phyloP scores from a whole-genome alignment of 2,329 filamentous ascomycete species.

The Pseudogymnoascus sp. region DNA sequence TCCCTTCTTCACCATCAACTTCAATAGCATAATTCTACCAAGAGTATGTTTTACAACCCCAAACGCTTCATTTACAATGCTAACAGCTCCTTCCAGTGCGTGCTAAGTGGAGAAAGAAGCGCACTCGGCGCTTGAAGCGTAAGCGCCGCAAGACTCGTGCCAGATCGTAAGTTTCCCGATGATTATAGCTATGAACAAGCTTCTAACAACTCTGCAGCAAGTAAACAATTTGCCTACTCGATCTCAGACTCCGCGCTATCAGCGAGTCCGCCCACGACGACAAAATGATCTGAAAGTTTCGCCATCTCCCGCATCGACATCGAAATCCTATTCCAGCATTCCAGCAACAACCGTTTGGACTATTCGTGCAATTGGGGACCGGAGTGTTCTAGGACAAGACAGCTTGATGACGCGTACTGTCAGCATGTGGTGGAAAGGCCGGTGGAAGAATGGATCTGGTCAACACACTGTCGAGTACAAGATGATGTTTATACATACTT shows the following conservation, averaged over 20 bases:
- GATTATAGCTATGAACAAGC: neutral
- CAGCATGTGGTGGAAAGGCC: slow-evolving; percentile 29
- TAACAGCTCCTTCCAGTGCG: slow-evolving; percentile 46
- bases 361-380: slow-evolving; percentile 24
- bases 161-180: slow-evolving; percentile 67
- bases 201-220: slow-evolving; percentile 30
- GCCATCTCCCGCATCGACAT: slow-evolving; percentile 31
- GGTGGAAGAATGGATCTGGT: slow-evolving; percentile 28
- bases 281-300: slow-evolving; percentile 27
- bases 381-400: slow-evolving; percentile 29
- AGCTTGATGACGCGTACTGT: slow-evolving; percentile 29
- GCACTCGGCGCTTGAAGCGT: slow-evolving; percentile 96
- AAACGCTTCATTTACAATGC: slow-evolving; percentile 30
- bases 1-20: slow-evolving; percentile 35
- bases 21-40: slow-evolving; percentile 35
- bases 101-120: slow-evolving; percentile 99
- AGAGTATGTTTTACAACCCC: slow-evolving; percentile 31
- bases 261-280: slow-evolving; percentile 30
- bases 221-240: slow-evolving; percentile 38
- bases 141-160: slow-evolving; percentile 99
- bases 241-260: slow-evolving; percentile 33
- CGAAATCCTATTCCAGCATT: slow-evolving; percentile 30
- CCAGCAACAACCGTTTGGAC: slow-evolving; percentile 23
- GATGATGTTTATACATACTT: slow-evolving; percentile 27
- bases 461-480: slow-evolving; percentile 27